Percentiles rank a stretch among this genome's conserved stretches.
Evolutionary conservation across 306 rosid genomes (phyloP).

Genomic region (Acacia crassicarpa): DNA sequence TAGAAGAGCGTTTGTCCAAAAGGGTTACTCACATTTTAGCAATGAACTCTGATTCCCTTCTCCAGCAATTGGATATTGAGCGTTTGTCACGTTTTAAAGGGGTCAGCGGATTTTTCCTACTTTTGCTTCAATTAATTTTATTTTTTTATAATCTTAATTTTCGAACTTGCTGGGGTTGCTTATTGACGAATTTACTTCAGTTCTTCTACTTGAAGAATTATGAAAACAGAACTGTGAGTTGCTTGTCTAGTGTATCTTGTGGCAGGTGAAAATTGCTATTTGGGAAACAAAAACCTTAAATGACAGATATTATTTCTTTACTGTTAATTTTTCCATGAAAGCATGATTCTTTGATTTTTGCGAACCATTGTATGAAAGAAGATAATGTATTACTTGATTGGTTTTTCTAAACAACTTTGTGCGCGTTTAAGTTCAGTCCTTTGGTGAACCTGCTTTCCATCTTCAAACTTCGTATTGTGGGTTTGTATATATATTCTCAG

Average conservation of each 20-base stretch:
- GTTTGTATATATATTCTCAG: constrained; percentile 19
- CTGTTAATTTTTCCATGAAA: neutral
- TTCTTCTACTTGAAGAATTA: neutral
- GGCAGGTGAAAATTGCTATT: neutral
- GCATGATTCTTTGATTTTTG: neutral
- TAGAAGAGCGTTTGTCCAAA: constrained; percentile 61
- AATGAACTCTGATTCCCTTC: constrained; percentile 52
- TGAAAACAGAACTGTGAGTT: constrained; percentile 1
- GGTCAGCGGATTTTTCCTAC: constrained; percentile 40
- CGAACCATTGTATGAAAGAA: neutral
- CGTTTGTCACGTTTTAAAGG: constrained; percentile 70
- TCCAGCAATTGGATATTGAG: constrained; percentile 44
- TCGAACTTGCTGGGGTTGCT: neutral
- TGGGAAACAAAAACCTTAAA: neutral
- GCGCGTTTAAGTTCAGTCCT: neutral
- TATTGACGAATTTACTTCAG: neutral
- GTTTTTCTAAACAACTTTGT: neutral
- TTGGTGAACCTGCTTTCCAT: neutral
- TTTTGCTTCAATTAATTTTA: neutral
- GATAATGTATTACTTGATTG: neutral
- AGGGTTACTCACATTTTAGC: constrained; percentile 75
- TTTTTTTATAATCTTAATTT: neutral
- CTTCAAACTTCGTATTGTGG: neutral
- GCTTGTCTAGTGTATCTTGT: constrained; percentile 5
- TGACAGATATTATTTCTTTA: neutral